Conservation (phyloP, 805 yeast species). For the Yamadazyma tumulicola region DNA sequence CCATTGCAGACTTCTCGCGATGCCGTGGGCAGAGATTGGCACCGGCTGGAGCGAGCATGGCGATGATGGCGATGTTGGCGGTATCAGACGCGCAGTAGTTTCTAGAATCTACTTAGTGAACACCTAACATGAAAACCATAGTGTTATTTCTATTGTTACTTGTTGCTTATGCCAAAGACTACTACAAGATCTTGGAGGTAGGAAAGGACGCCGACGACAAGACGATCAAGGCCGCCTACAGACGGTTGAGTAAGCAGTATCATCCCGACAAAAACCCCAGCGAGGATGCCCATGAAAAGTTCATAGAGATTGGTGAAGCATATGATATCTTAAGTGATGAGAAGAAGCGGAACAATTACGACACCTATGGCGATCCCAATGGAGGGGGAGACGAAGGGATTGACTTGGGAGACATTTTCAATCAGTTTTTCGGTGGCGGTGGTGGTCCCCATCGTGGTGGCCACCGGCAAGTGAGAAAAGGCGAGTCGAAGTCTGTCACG, state of each 20-base stretch:
- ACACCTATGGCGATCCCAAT: constrained; percentile 70
- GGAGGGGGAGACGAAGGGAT: constrained; percentile 26
- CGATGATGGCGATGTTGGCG: too few relatives aligned
- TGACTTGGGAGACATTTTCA: constrained; percentile 60
- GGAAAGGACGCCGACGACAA: constrained; percentile 65
- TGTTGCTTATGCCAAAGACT: constrained; percentile 37
- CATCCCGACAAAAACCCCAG: constrained; percentile 94
- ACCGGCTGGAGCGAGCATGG: too few relatives aligned
- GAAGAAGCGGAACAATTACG: constrained; percentile 67
- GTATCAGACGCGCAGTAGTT: too few relatives aligned
- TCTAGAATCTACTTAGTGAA: too few relatives aligned
- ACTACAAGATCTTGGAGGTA: constrained; percentile 66
- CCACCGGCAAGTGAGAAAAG: constrained; percentile 47
- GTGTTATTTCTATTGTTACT: constrained; percentile 7
- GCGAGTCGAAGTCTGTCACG: constrained; percentile 57
- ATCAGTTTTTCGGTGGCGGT: constrained; percentile 35
- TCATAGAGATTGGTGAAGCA: constrained; percentile 90
- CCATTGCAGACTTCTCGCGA: too few relatives aligned
- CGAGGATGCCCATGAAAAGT: constrained; percentile 79
- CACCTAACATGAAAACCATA: constrained; percentile 4
- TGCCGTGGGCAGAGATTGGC: too few relatives aligned
- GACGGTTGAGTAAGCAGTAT: constrained; percentile 74
- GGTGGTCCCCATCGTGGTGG: constrained; percentile 15
- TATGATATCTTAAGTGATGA: constrained; percentile 78
- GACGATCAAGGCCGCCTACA: constrained; percentile 82